A percentile compares a stretch with the other conserved stretches of the same genome.
Conservation (phyloP, 257 asterid species). For the Salvia hispanica region DNA sequence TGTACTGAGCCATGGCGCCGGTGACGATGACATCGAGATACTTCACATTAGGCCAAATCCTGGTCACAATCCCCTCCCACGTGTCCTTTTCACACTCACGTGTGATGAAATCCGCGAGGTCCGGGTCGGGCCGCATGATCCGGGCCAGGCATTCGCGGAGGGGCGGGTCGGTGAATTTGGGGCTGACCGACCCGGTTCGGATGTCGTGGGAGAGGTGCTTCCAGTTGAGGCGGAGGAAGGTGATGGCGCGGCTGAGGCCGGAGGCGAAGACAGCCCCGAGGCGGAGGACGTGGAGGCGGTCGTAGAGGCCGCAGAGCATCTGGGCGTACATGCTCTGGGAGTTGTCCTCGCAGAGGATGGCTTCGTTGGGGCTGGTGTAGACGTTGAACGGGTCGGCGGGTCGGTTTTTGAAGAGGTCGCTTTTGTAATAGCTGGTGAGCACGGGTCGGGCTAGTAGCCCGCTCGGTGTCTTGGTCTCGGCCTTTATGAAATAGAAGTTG, state of each 20-base stretch:
- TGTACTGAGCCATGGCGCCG: conserved; percentile 53
- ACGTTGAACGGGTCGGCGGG: conserved; percentile 40
- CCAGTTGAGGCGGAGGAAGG: conserved; percentile 47
- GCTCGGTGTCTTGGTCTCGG: conserved; percentile 46
- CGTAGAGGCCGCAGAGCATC: conserved; percentile 53
- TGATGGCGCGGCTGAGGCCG: conserved; percentile 44
- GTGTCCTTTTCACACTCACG: conserved; percentile 31
- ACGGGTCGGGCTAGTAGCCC: conserved; percentile 43
- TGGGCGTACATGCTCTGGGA: conserved; percentile 51
- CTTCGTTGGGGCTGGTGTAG: conserved; percentile 44
- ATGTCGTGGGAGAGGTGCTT: conserved; percentile 36
- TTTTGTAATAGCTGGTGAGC: conserved; percentile 44
- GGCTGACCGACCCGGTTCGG: conserved; percentile 38
- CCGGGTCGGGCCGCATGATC: conserved; percentile 41
- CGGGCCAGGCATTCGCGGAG: conserved; percentile 36
- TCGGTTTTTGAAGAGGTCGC: conserved; percentile 41
- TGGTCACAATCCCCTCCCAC: conserved; percentile 43
- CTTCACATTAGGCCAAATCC: conserved; percentile 53
- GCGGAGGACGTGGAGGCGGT: conserved; percentile 40
- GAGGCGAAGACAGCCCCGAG: conserved; percentile 50
- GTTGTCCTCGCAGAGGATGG: conserved; percentile 44
- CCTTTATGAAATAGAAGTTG: conserved; percentile 38
- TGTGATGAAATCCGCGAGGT: conserved; percentile 33
- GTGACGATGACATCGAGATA: conserved; percentile 44
- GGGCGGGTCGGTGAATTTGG: conserved; percentile 24